phyloP scores from a whole-genome alignment of 176 grass and related monocot species.

The Triticum aestivum region IWGSC_CS_RefSeq_v2.1 NC_057801.1:458688168-458688667 shows the following conservation, averaged over 20 bases:
- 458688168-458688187: background rate
- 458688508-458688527: background rate
- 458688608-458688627: background rate
- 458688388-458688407: too few species aligned
- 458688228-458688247: constrained; percentile 31
- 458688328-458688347: constrained; percentile 45
- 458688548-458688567: background rate
- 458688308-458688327: constrained; percentile 45
- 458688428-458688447: too few species aligned
- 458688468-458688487: background rate
- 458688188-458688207: background rate
- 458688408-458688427: too few species aligned
- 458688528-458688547: background rate
- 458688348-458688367: background rate
- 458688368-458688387: background rate
- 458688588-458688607: background rate
- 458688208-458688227: background rate
- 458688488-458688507: background rate
- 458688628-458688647: background rate
- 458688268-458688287: constrained; percentile 85
- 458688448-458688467: too few species aligned
- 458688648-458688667: background rate
- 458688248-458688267: constrained; percentile 89
- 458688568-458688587: background rate
- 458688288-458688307: constrained; percentile 83